Percentiles rank a stretch among this genome's conserved stretches.
Conservation (phyloP, 2,329 filamentous ascomycete species). For the Seiridium cupressi region DNA sequence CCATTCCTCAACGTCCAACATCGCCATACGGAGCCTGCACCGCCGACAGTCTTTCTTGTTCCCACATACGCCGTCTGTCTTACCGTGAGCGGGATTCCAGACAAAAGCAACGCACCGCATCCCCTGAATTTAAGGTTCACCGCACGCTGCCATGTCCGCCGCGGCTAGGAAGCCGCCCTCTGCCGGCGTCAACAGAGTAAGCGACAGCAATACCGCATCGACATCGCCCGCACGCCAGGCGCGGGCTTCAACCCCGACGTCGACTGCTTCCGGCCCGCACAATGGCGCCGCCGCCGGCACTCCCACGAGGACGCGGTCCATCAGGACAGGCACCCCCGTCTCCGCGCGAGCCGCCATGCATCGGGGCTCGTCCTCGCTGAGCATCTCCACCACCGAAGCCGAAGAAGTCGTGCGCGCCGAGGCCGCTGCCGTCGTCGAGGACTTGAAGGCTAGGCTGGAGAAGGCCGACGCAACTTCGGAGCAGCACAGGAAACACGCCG, state of each 20-base stretch:
- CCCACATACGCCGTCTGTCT: neutral
- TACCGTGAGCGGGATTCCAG: neutral
- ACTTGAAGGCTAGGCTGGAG: constrained; percentile 78
- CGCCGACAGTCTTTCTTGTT: neutral
- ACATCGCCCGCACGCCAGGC: constrained; percentile 36
- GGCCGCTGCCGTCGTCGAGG: constrained; percentile 74
- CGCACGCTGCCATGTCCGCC: constrained; percentile 43
- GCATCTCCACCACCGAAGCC: constrained; percentile 42
- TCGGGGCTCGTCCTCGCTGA: constrained; percentile 50
- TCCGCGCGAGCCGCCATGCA: constrained; percentile 69
- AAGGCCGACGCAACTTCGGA: constrained; percentile 77
- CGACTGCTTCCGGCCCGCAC: constrained; percentile 46
- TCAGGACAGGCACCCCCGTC: constrained; percentile 63
- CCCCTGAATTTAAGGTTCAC: constrained; percentile 10
- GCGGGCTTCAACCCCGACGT: constrained; percentile 51
- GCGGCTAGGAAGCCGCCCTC: constrained; percentile 51
- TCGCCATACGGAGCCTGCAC: too few relatives aligned
- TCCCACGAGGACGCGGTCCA: constrained; percentile 57
- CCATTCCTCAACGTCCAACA: neutral
- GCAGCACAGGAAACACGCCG: constrained; percentile 78
- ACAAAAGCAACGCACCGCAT: constrained; percentile 3
- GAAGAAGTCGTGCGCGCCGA: constrained; percentile 78
- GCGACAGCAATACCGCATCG: constrained; percentile 31
- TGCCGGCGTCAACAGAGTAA: constrained; percentile 43
- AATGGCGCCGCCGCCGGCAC: constrained; percentile 36